phyloP scores from a whole-genome alignment of 1,139 yeast genomes.

The Meyerozyma guilliermondii region DNA sequence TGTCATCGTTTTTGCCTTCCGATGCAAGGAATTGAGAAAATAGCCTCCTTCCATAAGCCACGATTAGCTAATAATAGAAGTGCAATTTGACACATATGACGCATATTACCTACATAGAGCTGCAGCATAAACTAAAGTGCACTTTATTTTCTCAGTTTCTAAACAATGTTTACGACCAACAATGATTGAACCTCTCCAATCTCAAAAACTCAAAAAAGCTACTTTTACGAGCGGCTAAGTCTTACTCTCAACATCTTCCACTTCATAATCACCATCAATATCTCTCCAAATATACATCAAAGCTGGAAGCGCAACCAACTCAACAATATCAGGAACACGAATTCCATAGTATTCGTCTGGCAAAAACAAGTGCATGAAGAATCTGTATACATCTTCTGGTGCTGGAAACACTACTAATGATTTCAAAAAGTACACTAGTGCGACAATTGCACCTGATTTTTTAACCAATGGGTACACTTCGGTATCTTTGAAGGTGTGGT shows the following conservation, averaged over 20 bases:
- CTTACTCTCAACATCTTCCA: too few species aligned
- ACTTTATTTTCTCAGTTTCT: too few species aligned
- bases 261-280: slow-evolving; percentile 2
- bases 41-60: neutral
- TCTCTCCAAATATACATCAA: slow-evolving; percentile 2
- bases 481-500: neutral
- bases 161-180: too few species aligned
- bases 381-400: neutral
- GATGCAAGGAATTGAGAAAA: neutral
- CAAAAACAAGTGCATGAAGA: neutral
- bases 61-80: neutral
- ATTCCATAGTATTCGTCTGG: neutral
- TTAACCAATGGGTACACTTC: neutral
- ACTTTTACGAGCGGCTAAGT: too few species aligned
- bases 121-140: too few species aligned
- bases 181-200: too few species aligned
- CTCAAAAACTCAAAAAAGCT: too few species aligned
- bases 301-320: neutral
- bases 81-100: too few species aligned
- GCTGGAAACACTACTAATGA: neutral
- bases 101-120: too few species aligned
- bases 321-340: neutral
- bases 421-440: neutral
- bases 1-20: neutral
- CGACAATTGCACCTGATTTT: neutral